These are phyloP conservation scores for Tricholoma sp. DNA, from an alignment of 768 basidiomycete species.

Conservation along the genomic window DNA sequence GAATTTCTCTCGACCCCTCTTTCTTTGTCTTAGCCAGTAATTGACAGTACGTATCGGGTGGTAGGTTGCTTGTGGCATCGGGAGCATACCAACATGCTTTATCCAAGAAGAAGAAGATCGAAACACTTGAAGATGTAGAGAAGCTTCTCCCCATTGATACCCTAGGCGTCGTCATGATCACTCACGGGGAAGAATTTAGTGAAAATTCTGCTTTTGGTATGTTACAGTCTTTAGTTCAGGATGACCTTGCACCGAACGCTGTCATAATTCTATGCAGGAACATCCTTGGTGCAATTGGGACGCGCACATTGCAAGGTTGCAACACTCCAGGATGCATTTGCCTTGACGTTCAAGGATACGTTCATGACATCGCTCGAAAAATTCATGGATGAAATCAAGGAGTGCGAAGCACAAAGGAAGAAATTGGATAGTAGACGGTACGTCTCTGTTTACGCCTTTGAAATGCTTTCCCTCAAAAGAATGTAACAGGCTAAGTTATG, in stretches of 20 bases:
- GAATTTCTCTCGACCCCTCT: not conserved
- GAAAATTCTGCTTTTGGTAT: slow-evolving; percentile 69
- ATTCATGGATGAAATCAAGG: slow-evolving; percentile 72
- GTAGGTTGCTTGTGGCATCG: slow-evolving; percentile 68
- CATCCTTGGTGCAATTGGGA: slow-evolving; percentile 69
- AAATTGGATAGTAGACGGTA: slow-evolving; percentile 84
- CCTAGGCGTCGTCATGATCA: slow-evolving; percentile 82
- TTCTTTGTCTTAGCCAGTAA: not conserved
- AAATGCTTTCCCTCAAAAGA: not conserved
- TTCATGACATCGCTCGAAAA: slow-evolving; percentile 63
- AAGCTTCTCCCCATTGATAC: slow-evolving; percentile 75
- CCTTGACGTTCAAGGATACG: slow-evolving; percentile 65
- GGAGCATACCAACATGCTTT: slow-evolving; percentile 63
- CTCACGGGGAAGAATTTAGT: slow-evolving; percentile 79
- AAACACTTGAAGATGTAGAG: slow-evolving; percentile 54
- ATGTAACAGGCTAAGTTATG: slow-evolving; percentile 58
- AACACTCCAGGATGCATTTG: slow-evolving; percentile 77
- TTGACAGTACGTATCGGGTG: not conserved
- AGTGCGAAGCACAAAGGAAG: slow-evolving; percentile 76
- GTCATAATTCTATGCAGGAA: slow-evolving; percentile 38
- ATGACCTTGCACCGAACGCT: not conserved
- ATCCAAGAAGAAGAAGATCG: slow-evolving; percentile 73
- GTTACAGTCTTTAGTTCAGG: slow-evolving; percentile 4
- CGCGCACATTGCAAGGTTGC: slow-evolving; percentile 84
- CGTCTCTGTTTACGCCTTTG: slow-evolving; percentile 10